A percentile compares a stretch with the other conserved stretches of the same genome.
Conservation (phyloP, 805 yeast genomes). For the Hanseniaspora lindneri region DNA sequence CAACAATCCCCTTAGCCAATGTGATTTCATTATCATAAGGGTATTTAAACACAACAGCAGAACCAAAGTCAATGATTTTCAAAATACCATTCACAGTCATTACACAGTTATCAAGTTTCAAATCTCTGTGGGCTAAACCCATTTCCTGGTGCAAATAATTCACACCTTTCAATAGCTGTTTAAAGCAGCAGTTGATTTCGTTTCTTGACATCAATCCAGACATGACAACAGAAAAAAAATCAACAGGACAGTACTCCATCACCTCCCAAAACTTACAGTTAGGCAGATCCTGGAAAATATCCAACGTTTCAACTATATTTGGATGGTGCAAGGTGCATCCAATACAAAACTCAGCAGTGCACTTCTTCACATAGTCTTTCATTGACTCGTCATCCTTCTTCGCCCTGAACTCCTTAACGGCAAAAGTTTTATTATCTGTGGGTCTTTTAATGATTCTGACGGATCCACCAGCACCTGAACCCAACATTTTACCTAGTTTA, state of each 20-base stretch:
- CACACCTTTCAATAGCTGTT: constrained; percentile 63
- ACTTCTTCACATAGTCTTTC: constrained; percentile 72
- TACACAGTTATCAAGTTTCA: constrained; percentile 74
- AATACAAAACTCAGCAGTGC: constrained; percentile 80
- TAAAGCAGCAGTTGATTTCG: constrained; percentile 71
- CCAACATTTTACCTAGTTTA: constrained; percentile 59
- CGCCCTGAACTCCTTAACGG: constrained; percentile 72
- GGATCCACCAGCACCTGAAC: constrained; percentile 83
- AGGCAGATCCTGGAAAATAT: constrained; percentile 45
- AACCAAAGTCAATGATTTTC: constrained; percentile 72
- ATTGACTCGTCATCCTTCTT: constrained; percentile 56
- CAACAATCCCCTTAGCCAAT: constrained; percentile 65
- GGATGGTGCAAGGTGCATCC: constrained; percentile 76
- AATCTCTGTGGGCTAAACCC: constrained; percentile 75
- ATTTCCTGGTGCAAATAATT: constrained; percentile 52
- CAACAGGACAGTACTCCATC: constrained; percentile 78
- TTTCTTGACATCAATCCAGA: constrained; percentile 70
- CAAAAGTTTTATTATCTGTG: constrained; percentile 59
- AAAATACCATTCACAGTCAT: constrained; percentile 61
- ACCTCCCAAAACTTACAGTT: constrained; percentile 64
- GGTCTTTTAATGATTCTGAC: constrained; percentile 62
- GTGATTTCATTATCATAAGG: constrained; percentile 53
- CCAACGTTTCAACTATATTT: constrained; percentile 66
- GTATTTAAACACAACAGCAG: constrained; percentile 70
- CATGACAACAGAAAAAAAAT: constrained; percentile 80